Conservation (phyloP, 768 basidiomycete species). For the Coprinopsis strossmayeri region DNA sequence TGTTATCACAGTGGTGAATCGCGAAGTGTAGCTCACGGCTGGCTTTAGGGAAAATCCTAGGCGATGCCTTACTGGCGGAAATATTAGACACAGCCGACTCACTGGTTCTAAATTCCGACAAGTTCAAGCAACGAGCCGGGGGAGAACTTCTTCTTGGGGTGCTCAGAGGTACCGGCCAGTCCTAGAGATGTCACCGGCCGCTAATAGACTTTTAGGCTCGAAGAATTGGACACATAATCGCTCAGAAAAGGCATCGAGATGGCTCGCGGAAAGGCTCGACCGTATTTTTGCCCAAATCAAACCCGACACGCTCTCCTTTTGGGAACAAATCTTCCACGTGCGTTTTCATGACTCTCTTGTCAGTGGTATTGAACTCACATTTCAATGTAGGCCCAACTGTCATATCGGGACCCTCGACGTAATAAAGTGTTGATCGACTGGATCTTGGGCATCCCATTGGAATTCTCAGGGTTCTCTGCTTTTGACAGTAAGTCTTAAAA, state of each 20-base stretch:
- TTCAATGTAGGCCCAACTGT: constrained; percentile 40
- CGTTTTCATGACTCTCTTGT: constrained; percentile 12
- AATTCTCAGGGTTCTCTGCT: constrained; percentile 80
- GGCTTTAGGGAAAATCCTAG: constrained; percentile 59
- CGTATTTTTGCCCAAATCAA: constrained; percentile 69
- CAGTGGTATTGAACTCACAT: neutral
- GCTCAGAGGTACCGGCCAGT: constrained; percentile 53
- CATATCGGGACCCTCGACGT: constrained; percentile 75
- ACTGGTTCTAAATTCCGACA: constrained; percentile 58
- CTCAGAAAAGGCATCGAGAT: constrained; percentile 59
- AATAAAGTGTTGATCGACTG: constrained; percentile 68
- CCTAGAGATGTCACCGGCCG: neutral
- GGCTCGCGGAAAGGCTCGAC: constrained; percentile 58
- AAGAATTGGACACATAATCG: constrained; percentile 73
- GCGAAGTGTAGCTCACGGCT: too few relatives aligned
- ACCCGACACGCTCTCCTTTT: constrained; percentile 76
- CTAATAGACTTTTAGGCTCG: constrained; percentile 40
- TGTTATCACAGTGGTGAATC: neutral
- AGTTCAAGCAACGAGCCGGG: constrained; percentile 82
- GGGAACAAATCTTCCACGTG: constrained; percentile 63
- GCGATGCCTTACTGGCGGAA: constrained; percentile 41
- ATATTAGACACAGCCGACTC: constrained; percentile 53
- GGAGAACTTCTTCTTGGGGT: constrained; percentile 62
- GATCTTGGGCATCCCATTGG: constrained; percentile 68
- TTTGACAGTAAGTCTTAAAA: constrained; percentile 63